These are phyloP conservation scores for Macrolepiota dolichaula DNA, from an alignment of 768 basidiomycete genomes.

Conservation along the genomic window DNA sequence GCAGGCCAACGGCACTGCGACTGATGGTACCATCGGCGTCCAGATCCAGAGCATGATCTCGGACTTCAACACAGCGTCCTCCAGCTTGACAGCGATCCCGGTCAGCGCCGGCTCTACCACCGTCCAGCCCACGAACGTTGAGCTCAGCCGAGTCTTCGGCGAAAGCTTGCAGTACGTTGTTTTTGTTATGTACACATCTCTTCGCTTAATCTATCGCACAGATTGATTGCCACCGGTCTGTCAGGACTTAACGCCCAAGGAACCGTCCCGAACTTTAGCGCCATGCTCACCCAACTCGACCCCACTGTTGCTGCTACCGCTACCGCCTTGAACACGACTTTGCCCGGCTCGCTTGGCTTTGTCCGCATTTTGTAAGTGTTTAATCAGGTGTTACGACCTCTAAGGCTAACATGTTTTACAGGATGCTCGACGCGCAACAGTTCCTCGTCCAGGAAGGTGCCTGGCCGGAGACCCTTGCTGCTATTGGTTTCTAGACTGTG, in stretches of 20 bases:
- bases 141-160: constrained; percentile 27
- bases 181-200: not conserved
- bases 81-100: constrained; percentile 19
- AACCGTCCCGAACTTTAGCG: constrained; percentile 23
- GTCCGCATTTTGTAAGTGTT: constrained; percentile 27
- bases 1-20: constrained; percentile 26
- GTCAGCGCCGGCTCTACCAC: constrained; percentile 30
- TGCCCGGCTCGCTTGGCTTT: constrained; percentile 22
- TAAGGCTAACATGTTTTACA: constrained; percentile 7
- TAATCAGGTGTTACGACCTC: no score
- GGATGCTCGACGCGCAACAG: constrained; percentile 33
- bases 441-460: constrained; percentile 28
- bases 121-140: constrained; percentile 29
- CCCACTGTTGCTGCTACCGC: constrained; percentile 23
- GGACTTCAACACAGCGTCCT: constrained; percentile 22
- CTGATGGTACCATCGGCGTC: constrained; percentile 24
- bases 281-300: constrained; percentile 25
- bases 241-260: constrained; percentile 24
- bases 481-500: constrained; percentile 25
- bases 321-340: constrained; percentile 27
- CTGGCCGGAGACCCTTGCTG: constrained; percentile 29
- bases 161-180: constrained; percentile 27
- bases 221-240: constrained; percentile 25
- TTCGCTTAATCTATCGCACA: constrained; percentile 10
- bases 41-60: constrained; percentile 24